Conservation (phyloP, 2,329 filamentous ascomycete species). For the Paecilomyces formosus region DNA sequence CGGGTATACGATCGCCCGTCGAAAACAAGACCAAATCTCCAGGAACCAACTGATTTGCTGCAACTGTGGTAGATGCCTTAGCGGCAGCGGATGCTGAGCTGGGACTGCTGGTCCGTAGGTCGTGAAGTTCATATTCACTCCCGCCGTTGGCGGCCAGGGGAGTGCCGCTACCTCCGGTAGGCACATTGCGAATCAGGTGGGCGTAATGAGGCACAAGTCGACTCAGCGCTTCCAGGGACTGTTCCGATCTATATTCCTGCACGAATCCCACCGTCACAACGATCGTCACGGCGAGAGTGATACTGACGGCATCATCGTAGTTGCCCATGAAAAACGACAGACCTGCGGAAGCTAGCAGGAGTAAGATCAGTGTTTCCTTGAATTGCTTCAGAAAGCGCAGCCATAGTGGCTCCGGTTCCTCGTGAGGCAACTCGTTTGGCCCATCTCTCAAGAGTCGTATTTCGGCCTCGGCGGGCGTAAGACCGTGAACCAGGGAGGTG, state of each 20-base stretch:
- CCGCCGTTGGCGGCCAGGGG: slow-evolving; percentile 17
- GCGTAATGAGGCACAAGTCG: slow-evolving; percentile 92
- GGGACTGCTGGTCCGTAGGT: slow-evolving; percentile 37
- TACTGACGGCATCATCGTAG: slow-evolving; percentile 89
- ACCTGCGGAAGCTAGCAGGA: slow-evolving; percentile 81
- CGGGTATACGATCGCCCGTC: slow-evolving; percentile 91
- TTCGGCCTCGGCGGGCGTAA: slow-evolving; percentile 74
- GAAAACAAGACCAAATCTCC: slow-evolving; percentile 91
- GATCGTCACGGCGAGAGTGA: slow-evolving; percentile 91
- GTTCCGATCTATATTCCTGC: slow-evolving; percentile 95
- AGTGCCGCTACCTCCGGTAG: slow-evolving; percentile 13
- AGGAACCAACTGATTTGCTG: slow-evolving; percentile 78
- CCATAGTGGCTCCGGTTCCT: slow-evolving; percentile 90
- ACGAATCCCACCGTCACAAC: slow-evolving; percentile 94
- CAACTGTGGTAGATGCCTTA: slow-evolving; percentile 75
- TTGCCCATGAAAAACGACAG: slow-evolving; percentile 90
- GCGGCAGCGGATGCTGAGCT: slow-evolving; percentile 57
- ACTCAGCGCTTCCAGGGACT: slow-evolving; percentile 90
- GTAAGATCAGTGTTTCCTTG: slow-evolving; percentile 85
- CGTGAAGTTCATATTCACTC: slow-evolving; percentile 43
- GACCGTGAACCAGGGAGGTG: slow-evolving; percentile 75
- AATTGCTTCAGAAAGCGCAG: slow-evolving; percentile 94
- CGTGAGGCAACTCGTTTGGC: slow-evolving; percentile 89
- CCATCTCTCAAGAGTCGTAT: slow-evolving; percentile 73
- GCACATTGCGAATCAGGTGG: slow-evolving; percentile 69